Evolutionary conservation across 768 basidiomycete species (phyloP).

Genomic region (Macrolepiota albuminosa): DNA sequence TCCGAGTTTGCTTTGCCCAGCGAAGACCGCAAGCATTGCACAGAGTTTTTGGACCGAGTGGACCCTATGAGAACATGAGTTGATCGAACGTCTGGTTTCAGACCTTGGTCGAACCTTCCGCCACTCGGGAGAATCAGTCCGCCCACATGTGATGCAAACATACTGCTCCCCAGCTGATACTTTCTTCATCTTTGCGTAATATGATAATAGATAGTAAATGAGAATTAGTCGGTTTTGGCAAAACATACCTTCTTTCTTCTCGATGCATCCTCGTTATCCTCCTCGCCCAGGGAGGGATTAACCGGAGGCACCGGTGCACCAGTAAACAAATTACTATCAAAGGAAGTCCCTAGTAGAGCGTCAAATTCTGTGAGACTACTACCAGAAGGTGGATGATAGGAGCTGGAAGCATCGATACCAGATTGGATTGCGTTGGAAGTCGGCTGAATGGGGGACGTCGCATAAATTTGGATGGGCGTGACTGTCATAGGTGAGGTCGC

Average conservation of each 20-base stretch:
- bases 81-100: background rate
- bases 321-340: constrained; percentile 6
- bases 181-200: constrained; percentile 38
- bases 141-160: constrained; percentile 89
- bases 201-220: background rate
- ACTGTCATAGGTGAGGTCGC: constrained; percentile 20
- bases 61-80: constrained; percentile 51
- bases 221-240: background rate
- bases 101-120: constrained; percentile 55
- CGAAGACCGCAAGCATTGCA: constrained; percentile 95
- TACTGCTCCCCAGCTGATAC: constrained; percentile 56
- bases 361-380: constrained; percentile 10
- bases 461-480: constrained; percentile 29
- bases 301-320: background rate
- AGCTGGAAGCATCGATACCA: constrained; percentile 7
- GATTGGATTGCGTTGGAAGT: constrained; percentile 2
- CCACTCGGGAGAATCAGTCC: constrained; percentile 98
- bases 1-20: constrained; percentile 71
- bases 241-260: constrained; percentile 60
- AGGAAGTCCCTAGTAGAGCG: constrained; percentile 4
- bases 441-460: constrained; percentile 26
- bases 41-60: constrained; percentile 92
- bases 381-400: constrained; percentile 7
- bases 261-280: constrained; percentile 43
- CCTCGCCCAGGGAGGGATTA: constrained; percentile 26